phyloP scores from a whole-genome alignment of 768 basidiomycete genomes.

The Coprinopsis marcescibilis region DNA sequence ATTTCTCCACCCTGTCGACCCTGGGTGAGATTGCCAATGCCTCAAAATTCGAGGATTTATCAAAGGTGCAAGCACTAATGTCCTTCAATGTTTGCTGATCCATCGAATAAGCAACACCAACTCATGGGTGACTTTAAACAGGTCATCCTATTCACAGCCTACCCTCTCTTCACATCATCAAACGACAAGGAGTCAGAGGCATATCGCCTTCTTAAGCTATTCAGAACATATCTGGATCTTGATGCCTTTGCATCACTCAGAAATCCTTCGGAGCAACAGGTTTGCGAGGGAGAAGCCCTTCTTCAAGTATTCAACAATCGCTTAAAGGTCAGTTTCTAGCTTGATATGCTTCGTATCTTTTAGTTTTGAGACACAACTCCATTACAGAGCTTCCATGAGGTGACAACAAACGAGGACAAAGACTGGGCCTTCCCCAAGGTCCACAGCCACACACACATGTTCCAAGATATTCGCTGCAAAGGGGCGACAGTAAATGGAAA shows the following conservation, averaged over 20 bases:
- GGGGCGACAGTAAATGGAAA: slow-evolving; percentile 26
- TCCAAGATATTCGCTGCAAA: slow-evolving; percentile 26
- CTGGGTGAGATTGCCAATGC: slow-evolving; percentile 27
- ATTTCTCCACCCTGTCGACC: slow-evolving; percentile 21
- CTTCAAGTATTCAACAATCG: slow-evolving; percentile 13
- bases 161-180: slow-evolving; percentile 16
- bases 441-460: slow-evolving; percentile 27
- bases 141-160: slow-evolving; percentile 24
- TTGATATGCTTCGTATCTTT: not conserved
- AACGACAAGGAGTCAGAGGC: slow-evolving; percentile 11
- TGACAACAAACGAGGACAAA: slow-evolving; percentile 10
- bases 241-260: slow-evolving; percentile 25
- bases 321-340: slow-evolving; percentile 20
- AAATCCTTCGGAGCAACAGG: slow-evolving; percentile 24
- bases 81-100: not conserved
- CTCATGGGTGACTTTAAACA: too few relatives aligned
- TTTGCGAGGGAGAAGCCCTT: slow-evolving; percentile 16
- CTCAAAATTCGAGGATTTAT: slow-evolving; percentile 29
- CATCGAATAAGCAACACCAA: too few relatives aligned
- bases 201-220: slow-evolving; percentile 21
- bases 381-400: not conserved
- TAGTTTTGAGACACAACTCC: not conserved
- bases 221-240: slow-evolving; percentile 26
- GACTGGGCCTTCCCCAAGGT: slow-evolving; percentile 31
- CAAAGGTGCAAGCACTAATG: slow-evolving; percentile 20